phyloP scores from a whole-genome alignment of 176 grass and related monocot species.

The Carex parvula region DNA sequence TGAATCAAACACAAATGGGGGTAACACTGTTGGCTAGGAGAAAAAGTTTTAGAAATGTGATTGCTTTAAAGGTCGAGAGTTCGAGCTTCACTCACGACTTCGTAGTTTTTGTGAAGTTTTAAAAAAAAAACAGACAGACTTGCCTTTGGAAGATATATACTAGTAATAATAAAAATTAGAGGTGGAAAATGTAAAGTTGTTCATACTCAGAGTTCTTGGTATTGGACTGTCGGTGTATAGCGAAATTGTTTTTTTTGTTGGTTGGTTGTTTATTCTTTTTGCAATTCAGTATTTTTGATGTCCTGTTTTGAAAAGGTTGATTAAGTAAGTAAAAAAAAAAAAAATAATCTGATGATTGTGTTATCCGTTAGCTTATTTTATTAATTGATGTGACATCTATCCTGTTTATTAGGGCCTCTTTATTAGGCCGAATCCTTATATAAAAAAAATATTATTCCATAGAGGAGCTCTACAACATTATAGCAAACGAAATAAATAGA shows the following conservation, averaged over 20 bases:
- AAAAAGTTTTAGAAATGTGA: too few relatives aligned
- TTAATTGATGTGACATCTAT: slow-evolving; percentile 10
- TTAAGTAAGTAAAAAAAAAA: background rate
- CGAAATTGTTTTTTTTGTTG: slow-evolving; percentile 5
- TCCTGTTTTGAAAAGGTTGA: slow-evolving; percentile 18
- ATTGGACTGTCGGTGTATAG: slow-evolving; percentile 40
- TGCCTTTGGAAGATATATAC: background rate
- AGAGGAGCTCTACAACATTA: background rate
- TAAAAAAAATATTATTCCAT: background rate
- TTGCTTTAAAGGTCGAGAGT: too few relatives aligned
- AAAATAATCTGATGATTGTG: background rate
- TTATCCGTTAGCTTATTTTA: slow-evolving; percentile 9
- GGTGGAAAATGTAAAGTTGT: slow-evolving; percentile 26
- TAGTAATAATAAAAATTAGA: slow-evolving; percentile 16
- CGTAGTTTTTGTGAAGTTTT: too few relatives aligned
- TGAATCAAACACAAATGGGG: background rate
- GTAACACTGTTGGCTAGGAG: too few relatives aligned
- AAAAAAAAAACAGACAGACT: slow-evolving; percentile 5
- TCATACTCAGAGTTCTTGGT: slow-evolving; percentile 35
- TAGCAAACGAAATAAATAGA: background rate
- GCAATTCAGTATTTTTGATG: slow-evolving; percentile 14
- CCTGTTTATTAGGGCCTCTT: background rate
- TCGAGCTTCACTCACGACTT: too few relatives aligned
- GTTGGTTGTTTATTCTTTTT: slow-evolving; percentile 34
- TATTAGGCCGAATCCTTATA: background rate